Percentiles rank a stretch among this genome's conserved stretches.
Evolutionary conservation across 2,329 filamentous ascomycete species (phyloP).

Genomic region (Chrysoporthe austroafricana): DNA sequence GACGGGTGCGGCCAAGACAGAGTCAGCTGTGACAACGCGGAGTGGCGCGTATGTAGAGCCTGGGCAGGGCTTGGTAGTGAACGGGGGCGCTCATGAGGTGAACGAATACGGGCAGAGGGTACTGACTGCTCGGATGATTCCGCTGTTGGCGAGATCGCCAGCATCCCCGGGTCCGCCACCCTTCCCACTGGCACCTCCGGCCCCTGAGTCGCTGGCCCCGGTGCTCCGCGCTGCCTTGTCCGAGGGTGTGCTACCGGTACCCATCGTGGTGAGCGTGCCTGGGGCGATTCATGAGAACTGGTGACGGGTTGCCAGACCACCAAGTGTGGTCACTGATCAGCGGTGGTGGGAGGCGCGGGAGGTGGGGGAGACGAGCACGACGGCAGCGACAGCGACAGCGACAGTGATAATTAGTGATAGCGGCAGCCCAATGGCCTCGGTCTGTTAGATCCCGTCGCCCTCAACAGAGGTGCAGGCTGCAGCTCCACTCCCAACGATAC

Average conservation of each 20-base stretch:
- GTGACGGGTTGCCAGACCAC: not conserved
- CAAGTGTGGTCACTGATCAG: not conserved
- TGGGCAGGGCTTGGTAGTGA: not conserved
- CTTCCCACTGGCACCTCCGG: conserved; percentile 11
- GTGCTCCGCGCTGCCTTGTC: conserved; percentile 5
- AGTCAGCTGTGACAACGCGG: not conserved
- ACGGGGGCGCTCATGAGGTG: not conserved
- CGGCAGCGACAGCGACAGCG: too few species aligned
- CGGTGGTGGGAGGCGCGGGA: not conserved
- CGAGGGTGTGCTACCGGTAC: conserved; percentile 17
- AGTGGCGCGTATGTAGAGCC: not conserved
- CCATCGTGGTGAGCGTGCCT: conserved; percentile 17
- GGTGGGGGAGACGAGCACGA: not conserved
- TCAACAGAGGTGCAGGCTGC: not conserved
- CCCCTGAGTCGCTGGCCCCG: conserved; percentile 18
- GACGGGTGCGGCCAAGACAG: not conserved
- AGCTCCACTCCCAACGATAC: not conserved
- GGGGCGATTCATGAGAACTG: not conserved
- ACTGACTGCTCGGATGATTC: conserved; percentile 29
- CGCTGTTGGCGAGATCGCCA: conserved; percentile 17
- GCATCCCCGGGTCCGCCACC: conserved; percentile 15
- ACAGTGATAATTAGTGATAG: not conserved
- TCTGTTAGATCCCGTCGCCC: not conserved
- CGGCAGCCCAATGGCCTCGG: not conserved
- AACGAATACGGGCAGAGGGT: not conserved